Evolutionary conservation across 2,329 filamentous ascomycete genomes (phyloP).

Genomic region (Fusarium xyrophilum): DNA sequence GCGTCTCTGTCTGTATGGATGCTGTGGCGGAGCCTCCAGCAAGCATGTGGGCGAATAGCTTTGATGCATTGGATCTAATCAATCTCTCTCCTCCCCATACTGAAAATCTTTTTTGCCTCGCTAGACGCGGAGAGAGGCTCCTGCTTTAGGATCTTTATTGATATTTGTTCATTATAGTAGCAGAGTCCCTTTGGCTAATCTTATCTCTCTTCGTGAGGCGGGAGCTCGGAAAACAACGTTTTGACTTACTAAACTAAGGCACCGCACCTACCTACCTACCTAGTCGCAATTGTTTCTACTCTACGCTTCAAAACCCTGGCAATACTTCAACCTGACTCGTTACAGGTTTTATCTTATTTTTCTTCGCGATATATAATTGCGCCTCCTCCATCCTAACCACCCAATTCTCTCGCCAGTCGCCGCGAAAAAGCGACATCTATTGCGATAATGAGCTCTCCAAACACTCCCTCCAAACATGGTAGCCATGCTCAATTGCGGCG

Average conservation of each 20-base stretch:
- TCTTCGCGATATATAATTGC: constrained; percentile 6
- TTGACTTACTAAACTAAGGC: neutral
- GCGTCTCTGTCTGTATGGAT: neutral
- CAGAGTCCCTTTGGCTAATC: neutral
- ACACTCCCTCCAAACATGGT: constrained; percentile 37
- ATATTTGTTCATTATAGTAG: neutral
- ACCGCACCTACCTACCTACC: neutral
- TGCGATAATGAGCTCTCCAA: constrained; percentile 44
- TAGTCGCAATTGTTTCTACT: constrained; percentile 23
- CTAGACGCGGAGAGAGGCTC: neutral
- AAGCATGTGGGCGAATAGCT: constrained; percentile 28
- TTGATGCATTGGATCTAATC: constrained; percentile 33
- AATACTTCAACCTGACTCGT: constrained; percentile 17
- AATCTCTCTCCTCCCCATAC: constrained; percentile 19
- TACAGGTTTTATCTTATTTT: constrained; percentile 9
- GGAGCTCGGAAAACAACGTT: constrained; percentile 28
- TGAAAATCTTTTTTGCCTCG: constrained; percentile 5
- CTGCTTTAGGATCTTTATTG: neutral
- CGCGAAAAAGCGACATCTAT: constrained; percentile 11
- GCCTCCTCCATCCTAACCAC: neutral
- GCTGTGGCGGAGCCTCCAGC: constrained; percentile 6
- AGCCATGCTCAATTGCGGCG: constrained; percentile 38
- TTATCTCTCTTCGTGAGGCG: constrained; percentile 12
- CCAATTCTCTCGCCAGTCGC: constrained; percentile 8
- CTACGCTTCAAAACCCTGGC: constrained; percentile 16